These are phyloP conservation scores for Murraya paniculata DNA, from an alignment of 345 rosid genomes.

Conservation along the genomic window DNA sequence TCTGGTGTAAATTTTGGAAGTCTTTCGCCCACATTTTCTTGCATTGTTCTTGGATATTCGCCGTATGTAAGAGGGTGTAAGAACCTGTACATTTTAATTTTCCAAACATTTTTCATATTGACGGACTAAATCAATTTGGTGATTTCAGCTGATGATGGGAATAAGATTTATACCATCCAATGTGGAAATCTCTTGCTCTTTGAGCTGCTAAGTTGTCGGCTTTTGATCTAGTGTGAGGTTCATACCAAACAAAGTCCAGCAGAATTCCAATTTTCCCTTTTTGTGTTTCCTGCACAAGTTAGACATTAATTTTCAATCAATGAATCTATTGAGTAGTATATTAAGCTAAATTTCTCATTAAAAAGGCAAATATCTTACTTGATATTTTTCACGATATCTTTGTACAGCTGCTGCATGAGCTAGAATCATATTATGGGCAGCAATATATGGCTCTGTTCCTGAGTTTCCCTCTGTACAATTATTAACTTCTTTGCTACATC, in stretches of 20 bases:
- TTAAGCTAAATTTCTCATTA: no score
- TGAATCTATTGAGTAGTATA: background rate
- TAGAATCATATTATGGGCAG: conserved; percentile 51
- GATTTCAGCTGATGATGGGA: background rate
- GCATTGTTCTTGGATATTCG: conserved; percentile 66
- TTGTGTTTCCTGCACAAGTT: conserved; percentile 38
- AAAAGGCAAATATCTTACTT: conserved; percentile 18
- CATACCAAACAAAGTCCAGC: conserved; percentile 64
- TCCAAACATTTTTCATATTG: background rate
- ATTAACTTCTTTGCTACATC: conserved; percentile 54
- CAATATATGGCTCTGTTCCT: conserved; percentile 61
- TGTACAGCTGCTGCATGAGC: conserved; percentile 56
- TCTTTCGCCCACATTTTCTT: conserved; percentile 41
- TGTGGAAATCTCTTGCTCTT: conserved; percentile 69
- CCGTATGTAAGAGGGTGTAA: conserved; percentile 65
- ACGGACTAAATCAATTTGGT: background rate
- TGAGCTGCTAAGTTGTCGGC: conserved; percentile 62
- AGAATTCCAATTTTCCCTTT: conserved; percentile 63
- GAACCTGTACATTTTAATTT: conserved; percentile 35
- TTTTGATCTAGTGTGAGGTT: conserved; percentile 51
- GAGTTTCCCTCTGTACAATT: conserved; percentile 59
- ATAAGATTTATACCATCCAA: conserved; percentile 52
- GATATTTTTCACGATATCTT: conserved; percentile 54
- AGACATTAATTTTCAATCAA: background rate
- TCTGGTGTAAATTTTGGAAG: conserved; percentile 45